Evolutionary conservation across 164 flowering plant genomes (phyloP).

Genomic region (Annona squamosa): DNA sequence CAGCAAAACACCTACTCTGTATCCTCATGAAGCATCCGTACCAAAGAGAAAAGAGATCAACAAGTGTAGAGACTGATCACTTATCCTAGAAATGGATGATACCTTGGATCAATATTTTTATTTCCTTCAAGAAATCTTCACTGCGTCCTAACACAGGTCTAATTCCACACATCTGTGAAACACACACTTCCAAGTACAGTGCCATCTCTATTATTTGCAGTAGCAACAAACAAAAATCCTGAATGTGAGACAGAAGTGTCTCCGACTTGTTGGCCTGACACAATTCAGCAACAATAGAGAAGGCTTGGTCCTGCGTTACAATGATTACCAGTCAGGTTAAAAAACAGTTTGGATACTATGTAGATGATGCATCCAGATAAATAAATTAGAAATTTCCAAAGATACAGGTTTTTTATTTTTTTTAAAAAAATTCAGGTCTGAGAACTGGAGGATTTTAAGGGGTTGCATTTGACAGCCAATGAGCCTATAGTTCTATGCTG

Average conservation of each 20-base stretch:
- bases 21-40: neutral
- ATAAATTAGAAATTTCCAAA: too few relatives aligned
- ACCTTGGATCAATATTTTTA: slow-evolving; percentile 60
- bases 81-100: neutral
- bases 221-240: slow-evolving; percentile 46
- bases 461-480: neutral
- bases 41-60: neutral
- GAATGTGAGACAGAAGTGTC: slow-evolving; percentile 30
- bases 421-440: neutral
- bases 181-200: slow-evolving; percentile 74
- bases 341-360: neutral
- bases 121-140: slow-evolving; percentile 77
- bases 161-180: slow-evolving; percentile 76
- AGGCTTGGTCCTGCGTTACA: slow-evolving; percentile 67
- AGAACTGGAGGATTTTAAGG: neutral
- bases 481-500: neutral
- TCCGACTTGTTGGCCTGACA: slow-evolving; percentile 44
- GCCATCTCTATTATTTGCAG: slow-evolving; percentile 75
- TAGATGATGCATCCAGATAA: neutral
- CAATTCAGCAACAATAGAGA: slow-evolving; percentile 60
- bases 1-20: neutral
- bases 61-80: neutral
- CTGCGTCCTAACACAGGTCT: slow-evolving; percentile 77
- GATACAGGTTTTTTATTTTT: too few relatives aligned
- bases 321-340: neutral